Base-by-base conservation (phyloP, 441 rosid genomes). In the Codiaeum variegatum region DNA sequence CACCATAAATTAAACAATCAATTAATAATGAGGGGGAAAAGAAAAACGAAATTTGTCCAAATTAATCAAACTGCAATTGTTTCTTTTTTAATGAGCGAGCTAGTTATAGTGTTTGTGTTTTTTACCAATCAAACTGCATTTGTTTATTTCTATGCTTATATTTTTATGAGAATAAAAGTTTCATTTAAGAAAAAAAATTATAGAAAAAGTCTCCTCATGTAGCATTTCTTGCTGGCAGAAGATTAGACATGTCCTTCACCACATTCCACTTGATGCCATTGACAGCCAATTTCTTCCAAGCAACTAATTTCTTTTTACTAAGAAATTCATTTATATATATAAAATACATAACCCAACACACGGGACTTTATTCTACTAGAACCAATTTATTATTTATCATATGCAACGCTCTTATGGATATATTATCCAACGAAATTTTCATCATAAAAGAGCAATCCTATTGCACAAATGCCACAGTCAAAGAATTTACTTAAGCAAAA, bases 181-280 rank as follows among this genome's bases (percentile, higher is more conserved):
- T 24, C 55, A 54, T 23, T 52, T 36, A n/a, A 21, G 29, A 59
- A 59, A 59, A 16, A 12, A 3, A 58, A 32, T 69, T 69, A 40
- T 40, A 70, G 64, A 56, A 56, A 16, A 56, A 40, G 73, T 70
- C 65, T 44, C 36, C 66, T 58, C 74, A 44, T 44, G 67, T 70
- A 70, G 29, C 44, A 28, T 69, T 69, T 62, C 63, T 56, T 56
- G 73, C 58, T 71, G 67, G 67, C 74, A 44, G 38, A 71, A 55
- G 69, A 55, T 63, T 32, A 10, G 75, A 72, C 62, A 54, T 72
- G 75, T 52, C 29, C 55, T 72, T 64, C 75, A 52, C 55, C 55
- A 18, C 55, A 72, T 62, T 72, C 55, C 56, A 58, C 31, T 64
- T 29, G 28, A 52, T 54, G 34, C n/a, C 63, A 62, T 36, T 54